Conservation (phyloP, 2,329 filamentous ascomycete genomes). For the Fusarium papillatum region DNA sequence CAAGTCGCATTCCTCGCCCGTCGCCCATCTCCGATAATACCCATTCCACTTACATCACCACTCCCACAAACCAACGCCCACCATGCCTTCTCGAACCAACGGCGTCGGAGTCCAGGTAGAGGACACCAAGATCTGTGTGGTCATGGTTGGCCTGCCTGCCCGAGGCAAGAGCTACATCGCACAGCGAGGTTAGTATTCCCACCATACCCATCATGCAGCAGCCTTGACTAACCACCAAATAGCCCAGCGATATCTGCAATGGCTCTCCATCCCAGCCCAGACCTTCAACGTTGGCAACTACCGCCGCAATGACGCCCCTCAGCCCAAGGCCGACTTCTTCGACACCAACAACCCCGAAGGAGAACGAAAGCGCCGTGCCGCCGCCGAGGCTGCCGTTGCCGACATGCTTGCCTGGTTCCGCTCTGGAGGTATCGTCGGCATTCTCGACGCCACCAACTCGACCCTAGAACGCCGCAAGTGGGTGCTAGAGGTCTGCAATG, state of each 20-base stretch:
- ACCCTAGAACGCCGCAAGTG: constrained; percentile 91
- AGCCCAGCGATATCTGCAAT: constrained; percentile 93
- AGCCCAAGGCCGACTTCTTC: constrained; percentile 95
- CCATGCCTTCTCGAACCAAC: constrained; percentile 67
- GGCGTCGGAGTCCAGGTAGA: constrained; percentile 88
- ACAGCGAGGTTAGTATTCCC: constrained; percentile 81
- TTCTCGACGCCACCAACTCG: constrained; percentile 97
- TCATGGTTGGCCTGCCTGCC: constrained; percentile 98
- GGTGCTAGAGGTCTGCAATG: constrained; percentile 85
- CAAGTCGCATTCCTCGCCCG: constrained; percentile 28
- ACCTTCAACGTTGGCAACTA: constrained; percentile 99
- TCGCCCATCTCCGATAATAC: constrained; percentile 1
- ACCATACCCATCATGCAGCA: neutral
- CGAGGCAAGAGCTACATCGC: constrained; percentile 98
- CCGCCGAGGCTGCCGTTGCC: constrained; percentile 89
- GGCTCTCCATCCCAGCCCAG: constrained; percentile 93
- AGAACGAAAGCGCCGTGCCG: constrained; percentile 87
- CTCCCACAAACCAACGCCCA: constrained; percentile 19
- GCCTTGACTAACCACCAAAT: constrained; percentile 13
- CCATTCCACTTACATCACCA: neutral
- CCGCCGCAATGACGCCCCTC: constrained; percentile 89
- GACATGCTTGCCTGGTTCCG: constrained; percentile 98
- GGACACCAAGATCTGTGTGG: constrained; percentile 96
- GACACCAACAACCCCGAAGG: constrained; percentile 91
- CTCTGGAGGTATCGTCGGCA: constrained; percentile 86